phyloP scores from a whole-genome alignment of 75 land plant genomes.

The Pinus albicaulis region DNA sequence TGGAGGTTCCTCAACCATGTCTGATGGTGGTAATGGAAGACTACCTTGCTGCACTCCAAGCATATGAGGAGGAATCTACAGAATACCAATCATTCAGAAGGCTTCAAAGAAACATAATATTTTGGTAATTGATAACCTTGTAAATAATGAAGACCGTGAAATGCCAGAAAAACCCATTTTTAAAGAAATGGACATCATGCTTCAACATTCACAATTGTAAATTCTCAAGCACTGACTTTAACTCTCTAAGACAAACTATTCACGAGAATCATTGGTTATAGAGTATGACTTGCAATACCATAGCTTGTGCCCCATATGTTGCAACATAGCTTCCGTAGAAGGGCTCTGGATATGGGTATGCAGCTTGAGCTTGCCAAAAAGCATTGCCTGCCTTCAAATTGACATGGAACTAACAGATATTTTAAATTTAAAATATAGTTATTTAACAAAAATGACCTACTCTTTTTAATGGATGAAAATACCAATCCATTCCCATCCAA shows the following conservation, averaged over 20 bases:
- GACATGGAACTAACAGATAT: neutral
- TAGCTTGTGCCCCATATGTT: constrained; percentile 55
- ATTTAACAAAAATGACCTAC: neutral
- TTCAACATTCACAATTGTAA: neutral
- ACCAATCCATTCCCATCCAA: neutral
- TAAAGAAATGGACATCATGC: neutral
- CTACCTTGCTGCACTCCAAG: constrained; percentile 69
- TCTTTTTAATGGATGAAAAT: neutral
- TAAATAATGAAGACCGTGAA: neutral
- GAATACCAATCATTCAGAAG: neutral
- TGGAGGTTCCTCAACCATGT: constrained; percentile 59
- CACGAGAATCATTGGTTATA: neutral
- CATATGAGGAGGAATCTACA: constrained; percentile 63
- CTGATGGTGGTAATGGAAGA: constrained; percentile 72
- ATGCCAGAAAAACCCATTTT: neutral
- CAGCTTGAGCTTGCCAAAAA: constrained; percentile 48
- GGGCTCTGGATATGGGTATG: constrained; percentile 66
- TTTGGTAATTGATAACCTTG: neutral
- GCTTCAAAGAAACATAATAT: neutral
- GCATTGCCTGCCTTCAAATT: neutral
- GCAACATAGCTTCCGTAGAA: constrained; percentile 66
- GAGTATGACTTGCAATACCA: neutral
- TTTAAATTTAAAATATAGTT: neutral
- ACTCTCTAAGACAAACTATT: neutral
- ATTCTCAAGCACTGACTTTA: neutral